These are phyloP conservation scores for Cryptosporidium sp. DNA, from an alignment of 169 alveolate genomes.

Conservation along the genomic window DNA sequence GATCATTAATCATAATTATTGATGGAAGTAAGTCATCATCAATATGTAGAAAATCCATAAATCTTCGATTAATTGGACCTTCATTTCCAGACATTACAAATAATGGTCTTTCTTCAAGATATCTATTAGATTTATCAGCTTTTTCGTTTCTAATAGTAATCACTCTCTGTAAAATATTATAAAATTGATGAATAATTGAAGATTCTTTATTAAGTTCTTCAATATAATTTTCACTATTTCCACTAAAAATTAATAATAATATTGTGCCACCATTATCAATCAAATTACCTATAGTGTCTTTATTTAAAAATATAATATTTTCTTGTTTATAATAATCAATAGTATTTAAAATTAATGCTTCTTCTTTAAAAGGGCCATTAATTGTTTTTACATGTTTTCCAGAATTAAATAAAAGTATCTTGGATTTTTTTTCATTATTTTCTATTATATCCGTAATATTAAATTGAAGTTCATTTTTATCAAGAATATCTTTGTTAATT, in stretches of 20 bases:
- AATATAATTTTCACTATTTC: slow-evolving; percentile 43
- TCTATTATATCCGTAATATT: slow-evolving; percentile 14
- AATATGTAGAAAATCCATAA: slow-evolving; percentile 69
- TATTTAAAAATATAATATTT: slow-evolving; percentile 42
- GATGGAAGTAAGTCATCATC: slow-evolving; percentile 47
- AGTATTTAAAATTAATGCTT: slow-evolving; percentile 9
- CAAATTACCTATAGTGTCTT: slow-evolving; percentile 39
- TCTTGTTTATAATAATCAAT: slow-evolving; percentile 41
- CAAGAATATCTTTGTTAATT: neutral
- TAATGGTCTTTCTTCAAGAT: slow-evolving; percentile 7
- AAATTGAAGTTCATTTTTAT: neutral
- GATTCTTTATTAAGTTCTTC: slow-evolving; percentile 22
- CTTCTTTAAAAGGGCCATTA: slow-evolving; percentile 46
- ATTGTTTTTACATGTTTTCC: slow-evolving; percentile 24
- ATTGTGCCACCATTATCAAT: slow-evolving; percentile 25
- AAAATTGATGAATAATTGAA: slow-evolving; percentile 32
- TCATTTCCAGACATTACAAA: slow-evolving; percentile 70
- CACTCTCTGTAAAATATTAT: slow-evolving; percentile 35
- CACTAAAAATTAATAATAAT: slow-evolving; percentile 35
- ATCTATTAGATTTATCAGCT: neutral
- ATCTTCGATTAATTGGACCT: slow-evolving; percentile 62
- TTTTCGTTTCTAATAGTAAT: slow-evolving; percentile 45
- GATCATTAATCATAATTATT: slow-evolving; percentile 15
- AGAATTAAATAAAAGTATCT: slow-evolving; percentile 24
- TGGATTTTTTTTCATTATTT: slow-evolving; percentile 5